A percentile compares a stretch with the other conserved stretches of the same genome.
These are phyloP conservation scores for Termitomyces sp. DNA, from an alignment of 768 basidiomycete genomes.

Conservation along the genomic window DNA sequence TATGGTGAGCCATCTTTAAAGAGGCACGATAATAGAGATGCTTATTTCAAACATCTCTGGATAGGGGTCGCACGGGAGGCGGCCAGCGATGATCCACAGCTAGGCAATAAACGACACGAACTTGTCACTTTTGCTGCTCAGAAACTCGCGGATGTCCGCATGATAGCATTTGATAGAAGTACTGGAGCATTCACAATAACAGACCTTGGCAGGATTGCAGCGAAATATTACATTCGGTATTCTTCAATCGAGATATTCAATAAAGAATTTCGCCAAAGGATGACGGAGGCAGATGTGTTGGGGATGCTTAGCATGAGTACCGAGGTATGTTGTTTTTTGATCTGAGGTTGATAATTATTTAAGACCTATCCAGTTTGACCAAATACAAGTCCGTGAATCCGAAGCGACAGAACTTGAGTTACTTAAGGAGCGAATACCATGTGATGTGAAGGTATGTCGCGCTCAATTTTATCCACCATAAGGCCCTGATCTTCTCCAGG, in stretches of 20 bases:
- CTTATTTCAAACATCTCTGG: not conserved
- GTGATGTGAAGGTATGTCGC: constrained; percentile 65
- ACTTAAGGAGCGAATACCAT: constrained; percentile 67
- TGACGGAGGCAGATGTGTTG: constrained; percentile 93
- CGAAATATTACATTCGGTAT: constrained; percentile 92
- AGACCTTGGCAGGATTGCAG: constrained; percentile 95
- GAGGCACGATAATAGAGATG: not conserved
- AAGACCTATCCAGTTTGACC: constrained; percentile 65
- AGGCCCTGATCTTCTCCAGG: constrained; percentile 34
- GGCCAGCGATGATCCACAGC: constrained; percentile 63
- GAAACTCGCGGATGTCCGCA: constrained; percentile 62
- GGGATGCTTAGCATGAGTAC: constrained; percentile 85
- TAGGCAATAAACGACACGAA: constrained; percentile 65
- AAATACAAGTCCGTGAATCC: constrained; percentile 90
- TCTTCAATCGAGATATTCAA: constrained; percentile 87
- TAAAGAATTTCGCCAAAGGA: constrained; percentile 65
- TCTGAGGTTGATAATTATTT: not conserved
- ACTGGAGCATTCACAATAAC: constrained; percentile 65
- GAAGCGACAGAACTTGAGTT: constrained; percentile 80
- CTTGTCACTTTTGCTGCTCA: constrained; percentile 65
- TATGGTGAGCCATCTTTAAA: constrained; percentile 54
- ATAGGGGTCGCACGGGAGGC: constrained; percentile 68
- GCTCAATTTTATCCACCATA: not conserved
- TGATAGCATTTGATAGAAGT: constrained; percentile 73
- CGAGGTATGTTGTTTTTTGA: constrained; percentile 52